phyloP scores from a whole-genome alignment of 192 early-diverging fungal genomes.

The Chytriomyces sp. region DNA sequence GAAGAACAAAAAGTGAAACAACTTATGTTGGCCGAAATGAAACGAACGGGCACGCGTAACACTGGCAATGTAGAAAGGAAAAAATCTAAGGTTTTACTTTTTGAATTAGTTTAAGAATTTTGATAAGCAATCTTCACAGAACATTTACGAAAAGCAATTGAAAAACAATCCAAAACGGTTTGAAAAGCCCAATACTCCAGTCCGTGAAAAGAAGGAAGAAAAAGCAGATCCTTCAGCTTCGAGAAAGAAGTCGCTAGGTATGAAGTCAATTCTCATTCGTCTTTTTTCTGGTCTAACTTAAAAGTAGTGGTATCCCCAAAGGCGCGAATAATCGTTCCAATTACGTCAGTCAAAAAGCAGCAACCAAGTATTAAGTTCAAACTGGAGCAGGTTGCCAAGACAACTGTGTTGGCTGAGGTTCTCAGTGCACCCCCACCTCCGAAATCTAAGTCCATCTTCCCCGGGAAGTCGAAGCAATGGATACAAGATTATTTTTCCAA shows the following conservation, averaged over 20 bases:
- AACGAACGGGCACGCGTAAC: not conserved
- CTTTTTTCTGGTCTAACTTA: too few relatives aligned
- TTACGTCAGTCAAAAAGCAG: too few relatives aligned
- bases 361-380: too few relatives aligned
- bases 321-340: too few relatives aligned
- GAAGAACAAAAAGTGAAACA: conserved; percentile 25
- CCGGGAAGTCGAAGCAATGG: conserved; percentile 17
- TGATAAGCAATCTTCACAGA: not conserved
- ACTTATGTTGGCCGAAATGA: not conserved
- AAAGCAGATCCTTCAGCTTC: not conserved
- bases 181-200: not conserved
- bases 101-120: too few relatives aligned
- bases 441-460: conserved; percentile 10
- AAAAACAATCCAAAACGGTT: not conserved
- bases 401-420: not conserved
- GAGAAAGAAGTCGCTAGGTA: too few relatives aligned
- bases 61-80: too few relatives aligned
- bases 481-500: conserved; percentile 39
- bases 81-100: not conserved
- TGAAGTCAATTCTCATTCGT: too few relatives aligned
- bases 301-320: too few relatives aligned
- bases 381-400: not conserved
- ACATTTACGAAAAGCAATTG: not conserved
- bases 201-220: not conserved
- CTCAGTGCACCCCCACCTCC: not conserved